Evolutionary conservation across 139 green algal species (phyloP).

Genomic region (Pycnococcus provasolii): DNA sequence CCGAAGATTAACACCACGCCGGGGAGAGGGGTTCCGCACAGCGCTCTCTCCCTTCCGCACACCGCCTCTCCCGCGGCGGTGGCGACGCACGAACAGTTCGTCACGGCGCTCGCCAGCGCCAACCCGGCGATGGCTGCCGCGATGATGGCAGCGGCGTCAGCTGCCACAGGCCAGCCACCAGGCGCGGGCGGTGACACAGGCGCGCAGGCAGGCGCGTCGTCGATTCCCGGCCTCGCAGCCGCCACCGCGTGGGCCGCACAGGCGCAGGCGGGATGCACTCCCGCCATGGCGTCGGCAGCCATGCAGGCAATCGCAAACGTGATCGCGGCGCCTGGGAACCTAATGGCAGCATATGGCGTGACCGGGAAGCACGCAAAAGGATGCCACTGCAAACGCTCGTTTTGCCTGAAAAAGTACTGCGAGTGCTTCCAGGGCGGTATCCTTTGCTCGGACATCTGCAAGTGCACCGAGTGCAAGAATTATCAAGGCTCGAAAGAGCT

Average conservation of each 20-base stretch:
- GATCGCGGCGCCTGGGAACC: conserved; percentile 3
- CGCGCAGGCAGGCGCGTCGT: not conserved
- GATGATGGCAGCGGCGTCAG: no score
- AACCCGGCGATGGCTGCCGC: no score
- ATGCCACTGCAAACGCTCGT: conserved; percentile 71
- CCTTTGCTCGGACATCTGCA: conserved; percentile 70
- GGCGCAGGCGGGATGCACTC: not conserved
- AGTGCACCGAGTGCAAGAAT: conserved; percentile 68
- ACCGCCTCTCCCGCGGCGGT: not conserved
- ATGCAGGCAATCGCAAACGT: not conserved
- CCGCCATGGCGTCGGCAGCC: not conserved
- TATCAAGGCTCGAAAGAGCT: conserved; percentile 9
- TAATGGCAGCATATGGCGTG: not conserved
- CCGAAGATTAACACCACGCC: conserved; percentile 28
- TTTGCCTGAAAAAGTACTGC: conserved; percentile 97
- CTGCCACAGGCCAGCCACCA: no score
- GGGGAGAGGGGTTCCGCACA: no score
- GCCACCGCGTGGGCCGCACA: not conserved
- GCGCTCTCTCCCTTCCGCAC: no score
- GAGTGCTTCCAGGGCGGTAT: conserved; percentile 93
- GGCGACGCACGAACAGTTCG: not conserved
- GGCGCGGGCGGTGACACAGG: conserved; percentile 1
- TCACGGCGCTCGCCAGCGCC: no score
- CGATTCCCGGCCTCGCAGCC: no score
- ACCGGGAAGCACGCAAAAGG: conserved; percentile 50